These are phyloP conservation scores for Elaphomyces granulatus DNA, from an alignment of 495 filamentous ascomycete genomes.

Conservation along the genomic window DNA sequence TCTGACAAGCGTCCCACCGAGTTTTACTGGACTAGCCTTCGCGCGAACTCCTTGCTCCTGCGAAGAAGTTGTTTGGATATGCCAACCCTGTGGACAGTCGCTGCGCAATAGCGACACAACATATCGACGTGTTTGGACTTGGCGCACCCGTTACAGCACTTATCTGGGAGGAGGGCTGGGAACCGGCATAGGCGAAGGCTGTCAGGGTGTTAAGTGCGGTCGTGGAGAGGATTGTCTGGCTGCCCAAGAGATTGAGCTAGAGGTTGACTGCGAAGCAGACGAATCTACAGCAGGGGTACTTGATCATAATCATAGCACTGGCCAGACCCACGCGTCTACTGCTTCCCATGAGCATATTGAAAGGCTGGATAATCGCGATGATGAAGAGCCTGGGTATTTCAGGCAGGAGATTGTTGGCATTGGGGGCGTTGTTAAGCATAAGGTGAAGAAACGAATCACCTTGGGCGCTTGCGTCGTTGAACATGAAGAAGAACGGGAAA, in stretches of 20 bases:
- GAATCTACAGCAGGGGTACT: slow-evolving; percentile 19
- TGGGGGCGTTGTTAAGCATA: slow-evolving; percentile 71
- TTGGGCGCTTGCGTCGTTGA: slow-evolving; percentile 73
- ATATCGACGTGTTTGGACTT: slow-evolving; percentile 72
- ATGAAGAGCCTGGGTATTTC: slow-evolving; percentile 52
- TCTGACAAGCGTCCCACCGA: too few species aligned
- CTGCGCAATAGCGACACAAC: slow-evolving; percentile 54
- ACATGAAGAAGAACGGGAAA: slow-evolving; percentile 62
- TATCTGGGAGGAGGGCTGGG: slow-evolving; percentile 61
- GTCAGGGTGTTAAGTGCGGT: slow-evolving; percentile 74
- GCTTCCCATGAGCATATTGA: neutral
- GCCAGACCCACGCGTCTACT: neutral
- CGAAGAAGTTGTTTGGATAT: slow-evolving; percentile 57
- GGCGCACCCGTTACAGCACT: slow-evolving; percentile 73
- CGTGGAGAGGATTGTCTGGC: slow-evolving; percentile 55
- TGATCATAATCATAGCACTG: neutral
- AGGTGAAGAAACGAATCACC: slow-evolving; percentile 55
- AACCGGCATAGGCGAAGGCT: slow-evolving; percentile 76
- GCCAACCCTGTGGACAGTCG: slow-evolving; percentile 57
- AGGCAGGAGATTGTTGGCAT: slow-evolving; percentile 79
- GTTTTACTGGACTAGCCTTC: slow-evolving; percentile 30
- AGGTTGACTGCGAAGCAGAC: slow-evolving; percentile 63
- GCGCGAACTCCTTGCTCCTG: slow-evolving; percentile 56
- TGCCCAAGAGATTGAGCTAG: slow-evolving; percentile 57
- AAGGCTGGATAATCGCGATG: slow-evolving; percentile 9